Evolutionary conservation across 345 rosid species (phyloP), one percentile per base, ranked within the genome.

Genomic region (Moricandia arvensis): DNA sequence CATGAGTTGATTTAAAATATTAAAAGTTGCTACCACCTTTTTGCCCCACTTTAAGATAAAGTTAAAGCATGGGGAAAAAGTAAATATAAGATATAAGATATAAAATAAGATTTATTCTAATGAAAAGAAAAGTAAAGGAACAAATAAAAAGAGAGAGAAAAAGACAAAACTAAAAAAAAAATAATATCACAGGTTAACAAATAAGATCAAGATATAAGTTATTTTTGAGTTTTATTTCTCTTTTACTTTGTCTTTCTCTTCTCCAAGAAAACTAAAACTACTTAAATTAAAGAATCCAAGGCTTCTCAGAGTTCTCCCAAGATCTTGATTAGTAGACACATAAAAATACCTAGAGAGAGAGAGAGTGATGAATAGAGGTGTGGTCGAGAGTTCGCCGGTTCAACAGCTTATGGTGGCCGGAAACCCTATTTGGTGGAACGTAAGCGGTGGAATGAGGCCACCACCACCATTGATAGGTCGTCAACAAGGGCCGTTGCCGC

Each of bases 341-440:
- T 37, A 59, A 41, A 73, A 65, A 17, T 6, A 75, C 35, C 64
- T 43, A 33, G 71, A 68, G 58, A 69, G 21, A 35, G 59, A 68
- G 11, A 49, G 68, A 69, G 71, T 60, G 61, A 92, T 90, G 96
- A 88, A 92, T 75, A 77, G 88, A 82, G 88, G 90, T 37, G 87
- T 83, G 60, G 74, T 90, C 81, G 89, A 90, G 81, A 87, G 87
- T 80, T 88, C 96, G 57, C 89, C 92, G 76, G 90, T 88, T 74
- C 91, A 87, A 69, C 91, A 87, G 83, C 80, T 92, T 83, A 85
- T 87, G 87, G 78, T 87, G 57, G 87, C 91, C 72, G 93, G 91
- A 75, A 92, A 86, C 93, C 91, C 93, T 85, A 92, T 80, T 73
- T 87, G 86, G 91, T 90, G 96, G 93, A 88, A 78, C 81, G 87